Conservation (phyloP, 495 filamentous ascomycete species). For the Annulohypoxylon nitens region DNA sequence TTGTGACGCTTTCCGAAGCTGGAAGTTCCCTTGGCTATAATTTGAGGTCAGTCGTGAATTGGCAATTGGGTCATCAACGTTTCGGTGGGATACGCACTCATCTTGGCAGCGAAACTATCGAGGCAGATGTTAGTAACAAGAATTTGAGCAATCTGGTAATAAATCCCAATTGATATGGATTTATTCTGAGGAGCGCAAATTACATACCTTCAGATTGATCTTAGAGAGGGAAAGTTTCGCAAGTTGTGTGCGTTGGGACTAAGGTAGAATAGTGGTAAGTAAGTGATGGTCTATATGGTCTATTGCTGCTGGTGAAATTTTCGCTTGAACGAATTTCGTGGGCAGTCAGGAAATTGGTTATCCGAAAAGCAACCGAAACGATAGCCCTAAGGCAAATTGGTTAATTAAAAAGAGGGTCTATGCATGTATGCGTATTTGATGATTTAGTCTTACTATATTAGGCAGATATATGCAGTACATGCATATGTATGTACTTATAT, state of each 20-base stretch:
- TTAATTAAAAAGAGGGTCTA: neutral
- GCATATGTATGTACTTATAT: neutral
- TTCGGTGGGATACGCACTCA: slow-evolving; percentile 49
- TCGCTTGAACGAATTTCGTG: slow-evolving; percentile 52
- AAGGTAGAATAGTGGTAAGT: slow-evolving; percentile 4
- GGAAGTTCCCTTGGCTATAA: slow-evolving; percentile 87
- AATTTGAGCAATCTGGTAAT: neutral
- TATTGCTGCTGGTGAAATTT: slow-evolving; percentile 45
- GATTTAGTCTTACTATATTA: neutral
- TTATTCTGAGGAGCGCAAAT: neutral
- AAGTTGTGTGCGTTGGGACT: slow-evolving; percentile 17
- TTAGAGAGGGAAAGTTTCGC: slow-evolving; percentile 47
- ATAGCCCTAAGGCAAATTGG: slow-evolving; percentile 36
- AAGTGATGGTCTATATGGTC: slow-evolving; percentile 7
- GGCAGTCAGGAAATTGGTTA: slow-evolving; percentile 40
- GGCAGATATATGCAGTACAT: too few relatives aligned
- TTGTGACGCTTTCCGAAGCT: slow-evolving; percentile 99
- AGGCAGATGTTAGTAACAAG: slow-evolving; percentile 30
- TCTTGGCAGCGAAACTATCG: slow-evolving; percentile 51
- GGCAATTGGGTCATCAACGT: slow-evolving; percentile 19
- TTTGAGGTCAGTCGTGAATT: slow-evolving; percentile 51
- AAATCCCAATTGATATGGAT: neutral
- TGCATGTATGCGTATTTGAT: neutral
- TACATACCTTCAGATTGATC: slow-evolving; percentile 48
- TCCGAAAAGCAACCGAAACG: slow-evolving; percentile 50